A percentile compares a stretch with the other conserved stretches of the same genome.
Evolutionary conservation across 2,329 filamentous ascomycete species (phyloP).

Genomic region (Fusarium miscanthi): DNA sequence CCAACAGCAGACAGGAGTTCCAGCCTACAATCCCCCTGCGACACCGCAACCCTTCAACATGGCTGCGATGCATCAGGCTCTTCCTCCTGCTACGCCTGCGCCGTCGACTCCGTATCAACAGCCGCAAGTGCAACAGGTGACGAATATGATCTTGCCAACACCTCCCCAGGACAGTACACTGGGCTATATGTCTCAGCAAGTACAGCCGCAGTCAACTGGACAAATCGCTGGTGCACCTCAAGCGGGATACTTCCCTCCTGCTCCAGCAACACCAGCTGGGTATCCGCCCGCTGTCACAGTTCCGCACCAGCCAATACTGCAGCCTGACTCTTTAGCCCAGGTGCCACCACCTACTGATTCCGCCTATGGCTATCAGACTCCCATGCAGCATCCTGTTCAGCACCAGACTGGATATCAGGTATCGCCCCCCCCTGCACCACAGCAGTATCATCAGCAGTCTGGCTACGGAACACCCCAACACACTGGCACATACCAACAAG

Average conservation of each 20-base stretch:
- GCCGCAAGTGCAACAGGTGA: neutral
- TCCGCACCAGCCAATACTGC: neutral
- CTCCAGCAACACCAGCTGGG: neutral
- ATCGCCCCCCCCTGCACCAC: too few species aligned
- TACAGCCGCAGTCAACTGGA: neutral
- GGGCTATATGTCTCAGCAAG: neutral
- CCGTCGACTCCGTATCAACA: neutral
- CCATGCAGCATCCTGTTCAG: too few species aligned
- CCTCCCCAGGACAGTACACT: neutral
- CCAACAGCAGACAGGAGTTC: neutral
- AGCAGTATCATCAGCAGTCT: too few species aligned
- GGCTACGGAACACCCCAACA: too few species aligned
- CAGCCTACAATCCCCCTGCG: neutral
- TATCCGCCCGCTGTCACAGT: neutral
- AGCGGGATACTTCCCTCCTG: conserved; percentile 4
- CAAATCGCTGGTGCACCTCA: neutral
- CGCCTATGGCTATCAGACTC: too few species aligned
- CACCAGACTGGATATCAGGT: too few species aligned
- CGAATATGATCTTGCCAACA: neutral
- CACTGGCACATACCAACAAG: too few species aligned
- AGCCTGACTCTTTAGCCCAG: neutral
- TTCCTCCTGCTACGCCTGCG: conserved; percentile 1
- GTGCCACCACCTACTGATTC: neutral
- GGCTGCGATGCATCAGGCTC: conserved; percentile 22
- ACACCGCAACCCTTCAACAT: conserved; percentile 21